Percentiles rank a stretch among this genome's conserved stretches.
phyloP scores from a whole-genome alignment of 306 rosid genomes.

The Rosa rugosa region DNA sequence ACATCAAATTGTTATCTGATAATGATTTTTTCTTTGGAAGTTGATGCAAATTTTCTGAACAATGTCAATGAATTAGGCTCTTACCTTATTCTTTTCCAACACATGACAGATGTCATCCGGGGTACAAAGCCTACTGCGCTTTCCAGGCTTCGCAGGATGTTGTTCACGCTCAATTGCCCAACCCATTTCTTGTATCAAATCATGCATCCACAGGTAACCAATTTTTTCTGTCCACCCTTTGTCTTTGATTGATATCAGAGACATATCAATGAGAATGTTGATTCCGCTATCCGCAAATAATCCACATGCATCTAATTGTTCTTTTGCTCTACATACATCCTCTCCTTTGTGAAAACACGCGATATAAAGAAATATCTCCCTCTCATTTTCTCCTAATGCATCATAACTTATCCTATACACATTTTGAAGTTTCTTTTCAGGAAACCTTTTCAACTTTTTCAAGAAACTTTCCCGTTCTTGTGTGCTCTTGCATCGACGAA shows the following conservation, averaged over 20 bases:
- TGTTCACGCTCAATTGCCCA: not conserved
- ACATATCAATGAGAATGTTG: not conserved
- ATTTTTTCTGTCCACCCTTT: not conserved
- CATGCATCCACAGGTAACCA: not conserved
- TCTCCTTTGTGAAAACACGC: conserved; percentile 45
- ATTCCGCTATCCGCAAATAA: not conserved
- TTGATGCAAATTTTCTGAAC: no score
- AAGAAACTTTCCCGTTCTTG: not conserved
- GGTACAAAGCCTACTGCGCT: not conserved
- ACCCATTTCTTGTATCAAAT: not conserved
- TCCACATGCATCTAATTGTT: conserved; percentile 20
- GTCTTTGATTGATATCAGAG: not conserved
- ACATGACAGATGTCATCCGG: not conserved
- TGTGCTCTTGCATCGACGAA: not conserved
- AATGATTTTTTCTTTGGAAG: not conserved
- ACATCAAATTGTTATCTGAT: not conserved
- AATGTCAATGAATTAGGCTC: no score
- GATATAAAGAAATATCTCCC: conserved; percentile 28
- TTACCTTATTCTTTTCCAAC: not conserved
- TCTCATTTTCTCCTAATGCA: conserved; percentile 21
- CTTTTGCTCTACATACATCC: not conserved
- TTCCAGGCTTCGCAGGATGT: not conserved
- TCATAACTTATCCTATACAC: conserved; percentile 17
- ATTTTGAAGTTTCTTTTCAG: not conserved
- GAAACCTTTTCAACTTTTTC: not conserved